phyloP scores from a whole-genome alignment of 2,329 filamentous ascomycete species.

The Pleurostoma richardsiae region DNA sequence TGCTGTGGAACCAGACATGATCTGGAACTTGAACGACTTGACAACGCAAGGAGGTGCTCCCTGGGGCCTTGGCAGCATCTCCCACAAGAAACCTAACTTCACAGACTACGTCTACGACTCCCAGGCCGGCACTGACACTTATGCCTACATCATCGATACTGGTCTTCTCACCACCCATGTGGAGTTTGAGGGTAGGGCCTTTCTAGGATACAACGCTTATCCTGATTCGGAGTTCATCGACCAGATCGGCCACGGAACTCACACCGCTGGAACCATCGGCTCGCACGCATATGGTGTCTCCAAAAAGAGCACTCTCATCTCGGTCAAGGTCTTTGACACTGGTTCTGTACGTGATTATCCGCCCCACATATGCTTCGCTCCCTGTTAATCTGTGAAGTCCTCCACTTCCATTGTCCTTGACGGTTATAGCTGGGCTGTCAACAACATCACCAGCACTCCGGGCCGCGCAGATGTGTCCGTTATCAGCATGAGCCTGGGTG shows the following conservation, averaged over 20 bases:
- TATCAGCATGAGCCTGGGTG: constrained; percentile 8
- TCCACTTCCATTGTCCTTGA: constrained; percentile 9
- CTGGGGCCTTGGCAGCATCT: constrained; percentile 21
- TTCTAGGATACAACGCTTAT: constrained; percentile 19
- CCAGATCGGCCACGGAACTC: constrained; percentile 24
- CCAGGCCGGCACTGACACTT: constrained; percentile 16
- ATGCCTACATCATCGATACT: constrained; percentile 38
- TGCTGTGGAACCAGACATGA: constrained; percentile 5
- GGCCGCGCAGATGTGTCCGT: constrained; percentile 1
- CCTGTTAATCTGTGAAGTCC: neutral
- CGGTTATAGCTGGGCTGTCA: constrained; percentile 15
- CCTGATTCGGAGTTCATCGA: constrained; percentile 8
- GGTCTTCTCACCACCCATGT: constrained; percentile 32
- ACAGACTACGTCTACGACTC: constrained; percentile 16
- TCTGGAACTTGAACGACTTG: constrained; percentile 3
- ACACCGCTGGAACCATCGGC: constrained; percentile 22
- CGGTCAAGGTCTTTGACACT: constrained; percentile 21
- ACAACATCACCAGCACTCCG: constrained; percentile 10
- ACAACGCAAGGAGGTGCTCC: constrained; percentile 7
- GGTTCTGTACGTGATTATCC: neutral
- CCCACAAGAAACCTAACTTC: constrained; percentile 9
- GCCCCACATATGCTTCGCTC: no score
- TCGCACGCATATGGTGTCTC: constrained; percentile 22
- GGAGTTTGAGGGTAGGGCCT: constrained; percentile 19
- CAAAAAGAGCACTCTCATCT: constrained; percentile 21